These are phyloP conservation scores for Lactarius trivialis DNA, from an alignment of 768 basidiomycete species.

Conservation along the genomic window DNA sequence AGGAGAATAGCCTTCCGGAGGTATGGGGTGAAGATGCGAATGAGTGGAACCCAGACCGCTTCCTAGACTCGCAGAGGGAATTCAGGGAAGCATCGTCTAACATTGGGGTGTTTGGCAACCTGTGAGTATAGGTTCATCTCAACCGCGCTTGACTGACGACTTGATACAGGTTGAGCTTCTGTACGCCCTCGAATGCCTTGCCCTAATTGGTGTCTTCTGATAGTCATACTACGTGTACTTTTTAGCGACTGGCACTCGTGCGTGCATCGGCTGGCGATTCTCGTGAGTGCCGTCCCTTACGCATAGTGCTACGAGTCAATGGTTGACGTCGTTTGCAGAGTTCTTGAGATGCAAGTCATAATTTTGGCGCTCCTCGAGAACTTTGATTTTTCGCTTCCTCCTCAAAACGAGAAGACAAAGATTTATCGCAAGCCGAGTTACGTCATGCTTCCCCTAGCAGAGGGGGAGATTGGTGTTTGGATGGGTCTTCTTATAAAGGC, in stretches of 20 bases:
- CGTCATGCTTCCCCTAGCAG: constrained; percentile 4
- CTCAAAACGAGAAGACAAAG: neutral
- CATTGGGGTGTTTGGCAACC: neutral
- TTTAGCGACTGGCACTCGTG: neutral
- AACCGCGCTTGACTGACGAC: neutral
- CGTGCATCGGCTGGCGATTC: constrained; percentile 2
- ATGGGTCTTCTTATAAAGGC: constrained; percentile 2
- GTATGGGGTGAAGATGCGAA: constrained; percentile 13
- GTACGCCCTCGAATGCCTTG: neutral
- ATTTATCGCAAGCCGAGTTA: neutral
- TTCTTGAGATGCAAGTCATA: constrained; percentile 12
- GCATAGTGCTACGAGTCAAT: neutral
- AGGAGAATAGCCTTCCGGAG: neutral
- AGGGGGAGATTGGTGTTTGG: neutral
- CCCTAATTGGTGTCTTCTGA: neutral
- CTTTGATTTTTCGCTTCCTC: neutral
- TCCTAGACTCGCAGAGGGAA: neutral
- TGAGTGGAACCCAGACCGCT: constrained; percentile 7
- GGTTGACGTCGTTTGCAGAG: neutral
- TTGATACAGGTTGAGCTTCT: constrained; percentile 1
- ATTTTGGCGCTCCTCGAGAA: neutral
- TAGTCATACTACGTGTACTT: neutral
- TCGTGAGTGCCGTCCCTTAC: neutral
- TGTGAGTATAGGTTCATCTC: neutral
- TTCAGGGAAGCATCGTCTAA: neutral